Evolutionary conservation across 768 basidiomycete genomes (phyloP), one percentile per base, ranked within the genome.

Genomic region (Boletus rubropictus): DNA sequence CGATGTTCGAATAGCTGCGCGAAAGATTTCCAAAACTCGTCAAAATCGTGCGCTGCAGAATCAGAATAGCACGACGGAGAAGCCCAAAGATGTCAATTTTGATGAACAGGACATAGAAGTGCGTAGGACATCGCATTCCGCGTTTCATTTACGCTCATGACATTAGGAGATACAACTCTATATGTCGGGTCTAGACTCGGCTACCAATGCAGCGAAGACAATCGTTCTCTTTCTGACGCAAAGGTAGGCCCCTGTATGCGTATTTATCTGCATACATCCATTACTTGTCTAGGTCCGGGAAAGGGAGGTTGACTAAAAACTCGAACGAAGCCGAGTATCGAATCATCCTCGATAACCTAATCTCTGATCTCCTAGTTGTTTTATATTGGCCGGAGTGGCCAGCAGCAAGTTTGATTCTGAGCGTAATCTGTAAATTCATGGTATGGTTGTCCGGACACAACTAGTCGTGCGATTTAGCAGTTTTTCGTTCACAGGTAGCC

Each of bases 371-470:
- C 20, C 75, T 98, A 20, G 77, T 79, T 8, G 92, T 96, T 17
- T 71, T 97, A 6, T 93, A 86, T 62, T 89, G 89, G 81, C 94
- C 96, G 0, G 96, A 99, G 66, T 99, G 95, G 93, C 96, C 96
- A 6, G 94, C 89, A 9, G 89, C 96, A 2, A 77, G 82, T 35
- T 67, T 96, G 15, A 72, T 96, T 32, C 69, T 98, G 31, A 80
- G 77, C 36, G 84, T 96, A 39, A 80, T 84, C 7, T 86, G 83
- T 53, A 86, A 84, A 61, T 84, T 83, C 55, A 89, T 98, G 89
- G 94, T 91, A 49, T 9, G 75, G 55, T 12, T 21, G 7, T 27
- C 43, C 15, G 35, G 40, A 33, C 29, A 33, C 11, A 5, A 12
- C 4, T 1, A 32, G 14, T 29, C 14, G n/a, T 12, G 9, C 5